Evolutionary conservation across 176 grass and related monocot genomes (phyloP).

Genomic region (Canna indica): DNA sequence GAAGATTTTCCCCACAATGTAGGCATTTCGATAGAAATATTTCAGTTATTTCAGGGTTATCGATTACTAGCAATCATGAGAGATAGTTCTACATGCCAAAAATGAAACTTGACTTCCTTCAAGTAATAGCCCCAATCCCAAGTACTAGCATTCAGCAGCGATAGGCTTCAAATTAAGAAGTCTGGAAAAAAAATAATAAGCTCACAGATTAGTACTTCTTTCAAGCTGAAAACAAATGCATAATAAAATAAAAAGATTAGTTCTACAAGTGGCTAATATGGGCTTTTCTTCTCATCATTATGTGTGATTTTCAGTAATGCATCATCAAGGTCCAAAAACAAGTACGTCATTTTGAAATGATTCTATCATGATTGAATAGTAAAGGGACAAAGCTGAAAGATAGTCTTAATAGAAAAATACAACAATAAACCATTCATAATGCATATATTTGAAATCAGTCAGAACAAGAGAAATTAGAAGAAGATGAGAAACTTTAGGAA

Average conservation of each 20-base stretch:
- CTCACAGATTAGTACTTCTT: background rate
- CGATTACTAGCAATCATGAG: background rate
- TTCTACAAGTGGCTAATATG: background rate
- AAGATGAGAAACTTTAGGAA: background rate
- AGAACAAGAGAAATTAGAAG: background rate
- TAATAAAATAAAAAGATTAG: background rate
- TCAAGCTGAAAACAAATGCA: background rate
- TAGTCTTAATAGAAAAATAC: background rate
- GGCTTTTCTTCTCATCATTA: background rate
- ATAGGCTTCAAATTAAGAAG: background rate
- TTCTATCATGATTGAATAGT: background rate
- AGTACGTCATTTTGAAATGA: background rate
- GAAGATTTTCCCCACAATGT: constrained; percentile 82
- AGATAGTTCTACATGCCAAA: background rate
- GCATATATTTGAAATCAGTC: background rate
- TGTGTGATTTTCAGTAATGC: background rate
- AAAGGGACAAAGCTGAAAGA: background rate
- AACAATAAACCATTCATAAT: background rate
- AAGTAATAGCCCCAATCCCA: background rate
- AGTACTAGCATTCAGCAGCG: background rate
- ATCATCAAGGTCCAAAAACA: background rate
- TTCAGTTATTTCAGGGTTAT: background rate
- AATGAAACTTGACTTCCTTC: background rate
- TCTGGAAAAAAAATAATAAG: background rate
- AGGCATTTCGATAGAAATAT: constrained; percentile 52